phyloP scores from a whole-genome alignment of 2,329 filamentous ascomycete genomes.

The Aspergillus ruber region DNA sequence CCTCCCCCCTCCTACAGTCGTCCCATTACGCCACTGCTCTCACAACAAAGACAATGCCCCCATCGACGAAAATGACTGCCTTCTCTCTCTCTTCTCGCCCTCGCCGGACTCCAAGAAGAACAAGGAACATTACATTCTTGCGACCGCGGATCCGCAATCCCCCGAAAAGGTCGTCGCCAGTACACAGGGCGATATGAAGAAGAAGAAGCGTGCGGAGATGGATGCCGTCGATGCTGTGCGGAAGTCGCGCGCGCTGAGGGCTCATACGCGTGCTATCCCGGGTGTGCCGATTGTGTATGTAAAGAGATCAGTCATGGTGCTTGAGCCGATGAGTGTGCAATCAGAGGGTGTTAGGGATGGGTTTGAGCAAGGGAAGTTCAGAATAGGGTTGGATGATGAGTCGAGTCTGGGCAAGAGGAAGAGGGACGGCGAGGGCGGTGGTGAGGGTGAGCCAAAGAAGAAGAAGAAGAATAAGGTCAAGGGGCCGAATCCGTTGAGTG shows the following conservation, averaged over 20 bases:
- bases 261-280: slow-evolving; percentile 37
- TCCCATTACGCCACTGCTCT: slow-evolving; percentile 43
- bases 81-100: slow-evolving; percentile 40
- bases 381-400: slow-evolving; percentile 32
- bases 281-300: slow-evolving; percentile 47
- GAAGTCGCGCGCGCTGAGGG: slow-evolving; percentile 29
- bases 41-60: slow-evolving; percentile 38
- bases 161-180: slow-evolving; percentile 16
- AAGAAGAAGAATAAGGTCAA: slow-evolving; percentile 35
- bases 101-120: slow-evolving; percentile 36
- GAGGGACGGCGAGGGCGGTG: slow-evolving; percentile 19
- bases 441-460: slow-evolving; percentile 22
- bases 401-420: slow-evolving; percentile 29
- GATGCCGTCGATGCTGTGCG: slow-evolving; percentile 27
- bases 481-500: slow-evolving; percentile 43
- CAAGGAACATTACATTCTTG: slow-evolving; percentile 44
- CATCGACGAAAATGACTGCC: slow-evolving; percentile 40
- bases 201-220: slow-evolving; percentile 29
- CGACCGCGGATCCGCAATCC: slow-evolving; percentile 35
- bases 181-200: slow-evolving; percentile 14
- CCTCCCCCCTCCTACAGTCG: slow-evolving; percentile 39
- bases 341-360: slow-evolving; percentile 39
- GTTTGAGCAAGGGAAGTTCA: slow-evolving; percentile 43
- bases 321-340: slow-evolving; percentile 42
- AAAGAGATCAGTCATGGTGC: slow-evolving; percentile 46